Base-by-base conservation (phyloP, 495 filamentous ascomycete species). In the Achaetomiella virescens region DNA sequence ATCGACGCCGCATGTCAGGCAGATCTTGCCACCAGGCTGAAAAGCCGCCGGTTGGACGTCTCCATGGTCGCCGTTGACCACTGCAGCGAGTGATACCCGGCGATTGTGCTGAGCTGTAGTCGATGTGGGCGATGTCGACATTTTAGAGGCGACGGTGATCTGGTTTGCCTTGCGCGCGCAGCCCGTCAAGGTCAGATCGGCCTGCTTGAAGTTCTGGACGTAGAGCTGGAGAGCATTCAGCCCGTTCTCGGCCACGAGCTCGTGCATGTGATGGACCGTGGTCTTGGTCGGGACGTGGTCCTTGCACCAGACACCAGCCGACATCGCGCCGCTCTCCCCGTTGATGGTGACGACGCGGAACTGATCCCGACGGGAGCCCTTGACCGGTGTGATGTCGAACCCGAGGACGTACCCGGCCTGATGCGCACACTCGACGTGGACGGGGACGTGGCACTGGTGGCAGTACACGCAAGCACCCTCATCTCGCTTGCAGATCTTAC, bases 391-490 rank as follows among this genome's bases (percentile, higher is more conserved):
- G 48, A 99, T 79, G 56, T 97, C 91, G 61, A 99, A 91, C 1
- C 91, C 92, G 46, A 97, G 81, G 1, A 77, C 75, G 67, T 91
- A 95, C 17, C 85, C 86, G 50, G 85, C 84, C 64, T 89, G 84
- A 66, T 90, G 84, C 14, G 95, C 93, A 71, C 93, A 99, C 56
- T 85, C 86, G 51, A 95, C 83, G 64, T 99, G 93, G 57, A 97
- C 89, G 50, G 80, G 80, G 22, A 82, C 80, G 60, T 85, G 83
- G 71, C 93, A 99, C 33, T 86, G 82, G 64, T 86, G 83, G 68
- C 93, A 99, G 47, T 77, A 67, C 12, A 97, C 82, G 69, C 90
- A 95, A 18, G 90, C 87, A 15, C 92, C 91, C 8, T 76, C 80
- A 37, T 68, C 65, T 33, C 61, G 58, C 66, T 87, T 89, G 81